Evolutionary conservation across 169 alveolate genomes (phyloP).

Genomic region (Eimeria maxima): DNA sequence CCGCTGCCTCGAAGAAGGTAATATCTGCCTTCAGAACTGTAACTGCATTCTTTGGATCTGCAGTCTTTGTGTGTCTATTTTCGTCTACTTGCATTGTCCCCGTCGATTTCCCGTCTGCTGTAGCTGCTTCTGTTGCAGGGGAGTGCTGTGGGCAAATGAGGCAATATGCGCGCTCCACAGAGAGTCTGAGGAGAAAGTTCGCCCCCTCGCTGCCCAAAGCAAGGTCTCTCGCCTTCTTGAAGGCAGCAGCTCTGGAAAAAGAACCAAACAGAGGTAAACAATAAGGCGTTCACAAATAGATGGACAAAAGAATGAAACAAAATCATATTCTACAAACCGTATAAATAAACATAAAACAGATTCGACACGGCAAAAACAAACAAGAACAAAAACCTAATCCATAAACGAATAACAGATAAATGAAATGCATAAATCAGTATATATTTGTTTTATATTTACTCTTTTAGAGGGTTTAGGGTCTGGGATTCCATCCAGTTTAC

Average conservation of each 20-base stretch:
- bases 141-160: slow-evolving; percentile 26
- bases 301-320: not conserved
- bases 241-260: slow-evolving; percentile 9
- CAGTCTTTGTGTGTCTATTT: not conserved
- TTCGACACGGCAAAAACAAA: too few relatives aligned
- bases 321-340: not conserved
- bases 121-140: slow-evolving; percentile 12
- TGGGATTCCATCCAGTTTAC: not conserved
- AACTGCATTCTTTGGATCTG: not conserved
- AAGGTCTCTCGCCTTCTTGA: slow-evolving; percentile 52
- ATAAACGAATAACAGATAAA: not conserved
- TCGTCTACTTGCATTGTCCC: not conserved
- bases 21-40: slow-evolving; percentile 13
- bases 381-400: not conserved
- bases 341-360: too few relatives aligned
- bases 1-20: slow-evolving; percentile 39
- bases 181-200: not conserved
- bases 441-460: not conserved
- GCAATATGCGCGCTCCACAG: slow-evolving; percentile 45
- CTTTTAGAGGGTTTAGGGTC: not conserved
- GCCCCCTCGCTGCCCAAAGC: slow-evolving; percentile 29
- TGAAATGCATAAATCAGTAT: not conserved
- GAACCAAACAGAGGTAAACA: not conserved
- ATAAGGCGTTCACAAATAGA: not conserved
- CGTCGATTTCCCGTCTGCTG: not conserved